Base-by-base conservation (phyloP, 805 yeast genomes). In the Schwanniomyces polymorphus region DNA sequence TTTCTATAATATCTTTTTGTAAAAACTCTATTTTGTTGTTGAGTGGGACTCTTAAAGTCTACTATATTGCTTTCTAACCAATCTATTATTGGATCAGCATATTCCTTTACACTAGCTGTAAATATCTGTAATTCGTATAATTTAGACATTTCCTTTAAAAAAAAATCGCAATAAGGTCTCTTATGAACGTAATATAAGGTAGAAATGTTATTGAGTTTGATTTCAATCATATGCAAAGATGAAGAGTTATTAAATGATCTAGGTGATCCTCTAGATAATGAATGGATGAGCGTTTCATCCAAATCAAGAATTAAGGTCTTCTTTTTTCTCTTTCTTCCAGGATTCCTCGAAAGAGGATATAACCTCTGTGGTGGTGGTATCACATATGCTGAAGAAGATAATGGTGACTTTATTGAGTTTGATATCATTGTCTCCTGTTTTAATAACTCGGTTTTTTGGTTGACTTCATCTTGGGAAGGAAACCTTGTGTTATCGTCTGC, bases 51-150 rank as follows among this genome's bases (percentile, higher is more conserved):
- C 25, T 42, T 31, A 29, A 49, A 38, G 39, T 52, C 59, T 28
- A 29, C 52, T 53, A 68, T 57, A 46, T 85, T 88, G 57, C 78
- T 75, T 63, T 92, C 98, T 17, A 92, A 73, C 84, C 91, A 88
- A 66, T 92, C 92, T 44, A 94, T 88, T 43, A 94, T 95, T 0
- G 99, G 98, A 60, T 94, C 99, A 0, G 99, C 98, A 60, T 94
- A 94, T 61, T 90, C 97, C 64, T 84, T 82, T 51, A 94, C 91
- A 34, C 96, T 86, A 2, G 99, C 99, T 0, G 99, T 94, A 73
- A 94, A 94, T 8, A 95, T 82, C 27, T 91, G 91, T 38, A 94
- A 71, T 55, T 90, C 86, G 67, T 81, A 94, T 97, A 97, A 92
- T 56, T 82, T 81, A 44, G 85, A 75, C 7, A 91, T 94, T 50